Evolutionary conservation across 371 early-diverging fungal genomes (phyloP), one percentile per base, ranked within the genome.

Genomic region (Mycotypha africana): DNA sequence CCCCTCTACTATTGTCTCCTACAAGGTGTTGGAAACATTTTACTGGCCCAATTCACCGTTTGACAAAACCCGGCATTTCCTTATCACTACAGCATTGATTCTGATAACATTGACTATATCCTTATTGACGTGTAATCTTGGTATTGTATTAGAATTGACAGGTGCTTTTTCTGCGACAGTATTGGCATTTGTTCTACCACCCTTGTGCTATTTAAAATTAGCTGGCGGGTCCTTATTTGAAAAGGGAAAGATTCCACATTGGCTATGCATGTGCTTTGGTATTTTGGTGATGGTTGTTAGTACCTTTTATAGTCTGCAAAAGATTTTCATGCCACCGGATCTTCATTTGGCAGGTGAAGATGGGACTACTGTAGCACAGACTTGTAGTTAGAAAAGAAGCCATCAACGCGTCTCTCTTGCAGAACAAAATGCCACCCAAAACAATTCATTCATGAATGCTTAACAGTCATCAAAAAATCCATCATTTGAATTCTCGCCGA

Each of bases 121-220:
- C 2, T 59, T 86, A 21, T 45, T 76, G 16, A 85, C 84, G 2
- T 84, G 84, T 45, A 74, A 89, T 42, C 63, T 90, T 25, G 89
- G 89, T 4, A 76, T 86, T 47, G 76, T 88, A 7, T 59, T 88
- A 21, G 91, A 90, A 56, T 50, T 90, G 37, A 88, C 88, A 0
- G 91, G 89, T 10, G 86, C 82, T 2, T 72, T 87, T 56, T 85
- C 88, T 1, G 88, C 89, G 0, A 86, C 88, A 5, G 84, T 81
- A n/a, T 53, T 89, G 47, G 88, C 89, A 4, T 89, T 84, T 60
- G 85, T 89, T 35, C 42, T 89, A 22, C 89, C 89, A 7, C 80
- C 88, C 0, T 64, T 81, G 0, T 84, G 85, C 41, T 86, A 79
- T 39, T 56, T 89, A 26, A 79, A 77, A 36, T 51, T 89, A 37